phyloP scores from a whole-genome alignment of 2,329 filamentous ascomycete genomes.

The Fusarium nelsonii region DNA sequence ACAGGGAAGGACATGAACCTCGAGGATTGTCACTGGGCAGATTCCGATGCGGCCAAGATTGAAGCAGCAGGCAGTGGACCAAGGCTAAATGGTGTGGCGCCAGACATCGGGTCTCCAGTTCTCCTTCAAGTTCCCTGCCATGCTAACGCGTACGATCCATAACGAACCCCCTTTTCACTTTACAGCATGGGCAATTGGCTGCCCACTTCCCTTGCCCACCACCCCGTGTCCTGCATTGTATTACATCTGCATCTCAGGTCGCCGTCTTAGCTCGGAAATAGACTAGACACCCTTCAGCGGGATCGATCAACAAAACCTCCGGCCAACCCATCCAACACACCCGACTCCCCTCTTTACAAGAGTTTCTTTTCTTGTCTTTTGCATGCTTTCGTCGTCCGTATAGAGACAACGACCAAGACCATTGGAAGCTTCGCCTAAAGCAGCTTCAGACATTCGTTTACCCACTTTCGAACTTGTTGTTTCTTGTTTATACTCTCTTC shows the following conservation, averaged over 20 bases:
- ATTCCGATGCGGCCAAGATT: constrained; percentile 3
- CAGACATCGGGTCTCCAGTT: constrained; percentile 23
- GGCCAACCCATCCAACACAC: constrained; percentile 22
- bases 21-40: constrained; percentile 5
- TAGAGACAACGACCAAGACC: constrained; percentile 24
- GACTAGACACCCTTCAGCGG: constrained; percentile 10
- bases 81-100: constrained; percentile 31
- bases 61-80: background rate
- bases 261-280: constrained; percentile 29
- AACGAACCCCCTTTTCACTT: constrained; percentile 20
- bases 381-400: constrained; percentile 25
- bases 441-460: constrained; percentile 39
- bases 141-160: constrained; percentile 21
- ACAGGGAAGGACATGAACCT: constrained; percentile 10
- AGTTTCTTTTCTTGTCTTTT: constrained; percentile 26
- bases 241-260: constrained; percentile 15
- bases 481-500: constrained; percentile 16
- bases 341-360: constrained; percentile 21
- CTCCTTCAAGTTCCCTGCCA: constrained; percentile 1
- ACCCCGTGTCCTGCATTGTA: constrained; percentile 9
- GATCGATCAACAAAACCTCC: constrained; percentile 38
- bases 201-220: constrained; percentile 13
- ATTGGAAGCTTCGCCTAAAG: constrained; percentile 30
- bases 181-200: constrained; percentile 2
- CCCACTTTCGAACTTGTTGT: constrained; percentile 8